Base-by-base conservation (phyloP, 2,329 filamentous ascomycete genomes). In the Curvularia eragrostidis region DNA sequence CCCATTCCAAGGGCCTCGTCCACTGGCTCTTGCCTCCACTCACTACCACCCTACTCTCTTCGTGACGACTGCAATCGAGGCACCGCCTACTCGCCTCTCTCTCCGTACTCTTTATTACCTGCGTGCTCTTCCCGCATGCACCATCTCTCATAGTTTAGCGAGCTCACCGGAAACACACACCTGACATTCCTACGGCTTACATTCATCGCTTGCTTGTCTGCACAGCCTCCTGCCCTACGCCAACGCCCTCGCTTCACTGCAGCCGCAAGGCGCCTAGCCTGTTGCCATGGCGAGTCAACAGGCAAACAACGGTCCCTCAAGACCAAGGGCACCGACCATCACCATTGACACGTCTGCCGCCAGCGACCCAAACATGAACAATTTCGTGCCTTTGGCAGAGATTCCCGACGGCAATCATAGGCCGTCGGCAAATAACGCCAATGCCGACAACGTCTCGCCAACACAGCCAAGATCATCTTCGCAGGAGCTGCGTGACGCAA, bases 401-500 rank as follows among this genome's bases (percentile, higher is more conserved):
- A 61, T 72, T 19, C 68, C 69, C 24, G 74, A 77, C 41, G 67
- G 63, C 41, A 70, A 63, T 52, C 26, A 47, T 9, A 66, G 61
- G 48, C 57, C 69, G 58, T 63, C 65, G 52, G 60, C 62, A 63
- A 66, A 70, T 51, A 66, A 70, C 51, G 44, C 62, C 41, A 58
- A 61, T 58, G 60, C 66, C 7, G 63, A 70, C 23, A 65, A 69
- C 51, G 44, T 67, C 21, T 74, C 71, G 36, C 71, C 71, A 3
- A 68, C 68, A 26, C 65, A 67, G 21, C 38, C 56, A 19, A 61
- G 61, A 30, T 58, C 64, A 19, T 65, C 77, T 1, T 74, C 76
- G 6, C 71, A 82, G 1, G 85, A 88, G 64, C 72, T 83, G 44
- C 82, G 82, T 60, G 79, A 80, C 18, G 80, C 84, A n/a, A 81